Percentiles rank a stretch among this genome's conserved stretches.
Evolutionary conservation across 495 filamentous ascomycete genomes (phyloP).

Genomic region (Penicillium lividum): DNA sequence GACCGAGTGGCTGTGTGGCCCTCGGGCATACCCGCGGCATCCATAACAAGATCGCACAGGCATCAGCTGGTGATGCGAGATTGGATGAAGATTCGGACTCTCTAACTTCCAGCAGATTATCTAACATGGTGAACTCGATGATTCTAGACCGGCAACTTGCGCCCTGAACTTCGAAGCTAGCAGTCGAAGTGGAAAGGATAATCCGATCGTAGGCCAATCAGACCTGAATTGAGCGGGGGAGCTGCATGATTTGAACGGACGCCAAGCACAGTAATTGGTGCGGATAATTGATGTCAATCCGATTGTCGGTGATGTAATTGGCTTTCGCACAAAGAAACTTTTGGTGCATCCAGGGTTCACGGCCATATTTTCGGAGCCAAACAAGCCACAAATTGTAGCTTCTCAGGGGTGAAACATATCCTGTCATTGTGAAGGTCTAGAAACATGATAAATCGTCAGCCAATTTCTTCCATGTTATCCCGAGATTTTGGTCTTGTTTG

Average conservation of each 20-base stretch:
- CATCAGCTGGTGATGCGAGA: not conserved
- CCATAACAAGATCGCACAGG: not conserved
- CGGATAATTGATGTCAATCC: not conserved
- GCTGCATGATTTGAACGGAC: not conserved
- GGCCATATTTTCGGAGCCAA: not conserved
- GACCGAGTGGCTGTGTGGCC: slow-evolving; percentile 1
- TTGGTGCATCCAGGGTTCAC: not conserved
- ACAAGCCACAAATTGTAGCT: not conserved
- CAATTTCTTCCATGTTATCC: not conserved
- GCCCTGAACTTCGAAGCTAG: slow-evolving; percentile 1
- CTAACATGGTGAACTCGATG: not conserved
- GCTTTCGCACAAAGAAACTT: not conserved
- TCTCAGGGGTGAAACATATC: too few relatives aligned
- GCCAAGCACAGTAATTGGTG: not conserved
- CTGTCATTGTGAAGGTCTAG: too few relatives aligned
- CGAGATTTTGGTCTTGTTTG: not conserved
- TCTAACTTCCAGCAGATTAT: not conserved
- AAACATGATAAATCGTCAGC: not conserved
- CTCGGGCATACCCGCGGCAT: slow-evolving; percentile 3
- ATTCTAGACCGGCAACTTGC: slow-evolving; percentile 1
- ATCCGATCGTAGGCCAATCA: slow-evolving; percentile 4
- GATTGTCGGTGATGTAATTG: not conserved
- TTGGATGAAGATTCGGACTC: not conserved
- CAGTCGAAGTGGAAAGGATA: slow-evolving; percentile 6
- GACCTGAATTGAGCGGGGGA: not conserved